Evolutionary conservation across 768 basidiomycete genomes (phyloP), one percentile per base, ranked within the genome.

Genomic region (Galerina sulciceps): DNA sequence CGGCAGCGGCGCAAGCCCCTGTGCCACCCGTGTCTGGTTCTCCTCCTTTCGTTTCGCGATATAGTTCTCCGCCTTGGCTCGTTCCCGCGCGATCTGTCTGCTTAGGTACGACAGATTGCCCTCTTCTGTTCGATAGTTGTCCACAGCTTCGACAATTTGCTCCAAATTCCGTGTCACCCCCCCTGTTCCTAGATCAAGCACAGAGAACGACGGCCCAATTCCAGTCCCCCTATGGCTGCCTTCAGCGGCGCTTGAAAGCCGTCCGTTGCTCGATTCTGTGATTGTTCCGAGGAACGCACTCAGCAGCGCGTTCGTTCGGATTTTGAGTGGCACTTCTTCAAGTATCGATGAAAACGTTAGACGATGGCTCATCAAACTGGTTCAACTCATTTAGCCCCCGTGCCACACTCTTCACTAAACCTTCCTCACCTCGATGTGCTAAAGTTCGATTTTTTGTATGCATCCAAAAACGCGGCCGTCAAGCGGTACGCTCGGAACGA

Each of bases 401-500:
- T 56, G n/a, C 55, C 41, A 20, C 43, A 44, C 20, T 37, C 45
- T n/a, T 26, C 20, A 23, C 42, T 48, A 38, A 51, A 43, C 38
- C 50, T 20, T 55, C 53, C 83, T 71, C 71, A 95, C 95, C 91
- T 92, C 66, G 87, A 74, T 2, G 90, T 84, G 72, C 89, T 93
- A 77, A 97, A 96, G 72, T 89, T 94, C 45, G 84, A 82, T 69
- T 82, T 87, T 73, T 88, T 92, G 75, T 90, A 86, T 2, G 93
- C 94, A 63, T 87, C 87, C 75, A 93, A 76, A 73, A 95, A 96
- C 15, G 85, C 79, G 44, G 84, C 75, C 41, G 92, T 93, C 65
- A 98, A 78, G 63, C 87, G 83, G 80, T 92, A 98, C 41, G 94
- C 96, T 58, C 90, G 89, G 80, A 98, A 91, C 23, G 90, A 88